A percentile compares a stretch with the other conserved stretches of the same genome.
These are phyloP conservation scores for Colletotrichum orbiculare DNA, from an alignment of 2,329 filamentous ascomycete genomes.

Conservation along the genomic window DNA sequence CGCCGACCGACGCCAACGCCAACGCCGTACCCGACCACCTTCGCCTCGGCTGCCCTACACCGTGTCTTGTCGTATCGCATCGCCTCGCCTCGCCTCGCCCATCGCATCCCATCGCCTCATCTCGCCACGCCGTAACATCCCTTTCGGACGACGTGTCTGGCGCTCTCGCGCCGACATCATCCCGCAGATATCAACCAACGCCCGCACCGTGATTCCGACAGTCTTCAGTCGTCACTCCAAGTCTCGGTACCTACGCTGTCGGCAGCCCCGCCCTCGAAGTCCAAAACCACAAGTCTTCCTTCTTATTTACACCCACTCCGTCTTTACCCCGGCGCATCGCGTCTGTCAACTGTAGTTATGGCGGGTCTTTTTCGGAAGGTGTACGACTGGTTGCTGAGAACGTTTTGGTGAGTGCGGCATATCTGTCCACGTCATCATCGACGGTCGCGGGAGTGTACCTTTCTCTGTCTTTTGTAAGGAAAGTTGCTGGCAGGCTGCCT, in stretches of 20 bases:
- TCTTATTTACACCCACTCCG: not conserved
- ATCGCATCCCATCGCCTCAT: too few species aligned
- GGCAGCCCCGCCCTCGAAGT: conserved; percentile 4
- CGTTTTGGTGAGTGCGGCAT: conserved; percentile 83
- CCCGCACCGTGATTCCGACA: too few species aligned
- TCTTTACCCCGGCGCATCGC: conserved; percentile 34
- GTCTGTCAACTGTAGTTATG: conserved; percentile 66
- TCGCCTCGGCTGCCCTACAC: not conserved
- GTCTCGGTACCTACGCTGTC: not conserved
- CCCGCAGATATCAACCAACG: too few species aligned
- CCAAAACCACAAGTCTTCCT: conserved; percentile 1
- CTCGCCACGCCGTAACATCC: too few species aligned
- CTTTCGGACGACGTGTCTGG: too few species aligned
- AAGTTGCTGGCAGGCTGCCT: too few species aligned
- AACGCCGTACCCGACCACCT: conserved; percentile 30
- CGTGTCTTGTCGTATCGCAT: too few species aligned
- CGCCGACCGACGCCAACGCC: too few species aligned
- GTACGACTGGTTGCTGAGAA: conserved; percentile 97
- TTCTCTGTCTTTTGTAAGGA: too few species aligned
- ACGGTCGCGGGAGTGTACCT: not conserved
- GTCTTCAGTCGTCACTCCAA: too few species aligned
- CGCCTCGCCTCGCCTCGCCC: too few species aligned
- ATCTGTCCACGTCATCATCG: conserved; percentile 2
- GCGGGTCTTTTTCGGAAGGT: conserved; percentile 91
- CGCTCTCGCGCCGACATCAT: too few species aligned